Base-by-base conservation (phyloP, 225 moss, liverwort and hornwort genomes). In the Lunularia cruciata region DNA sequence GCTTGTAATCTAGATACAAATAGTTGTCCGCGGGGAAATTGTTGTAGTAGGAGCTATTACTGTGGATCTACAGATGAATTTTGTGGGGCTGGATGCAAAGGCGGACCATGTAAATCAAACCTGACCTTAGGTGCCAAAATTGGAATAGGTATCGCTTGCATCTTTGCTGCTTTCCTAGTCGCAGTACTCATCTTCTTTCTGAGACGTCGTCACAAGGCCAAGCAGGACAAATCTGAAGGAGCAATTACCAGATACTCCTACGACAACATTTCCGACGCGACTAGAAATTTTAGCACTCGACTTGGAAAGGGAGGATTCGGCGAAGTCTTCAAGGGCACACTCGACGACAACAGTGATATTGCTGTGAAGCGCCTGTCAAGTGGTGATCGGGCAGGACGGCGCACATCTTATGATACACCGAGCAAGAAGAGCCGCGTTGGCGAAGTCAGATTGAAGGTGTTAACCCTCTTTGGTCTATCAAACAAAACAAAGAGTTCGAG, bases 281-380 rank as follows among this genome's bases (percentile, higher is more conserved):
- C 60, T 4, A 60, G 27, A 6, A 6, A 32, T 6, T 60, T 60
- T 18, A 3, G n/a, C 60, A 38, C 7, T 60, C 37, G 3, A 4
- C 9, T 60, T 2, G 60, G 60, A 33, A 26, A 60, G 28, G 60
- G 60, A 13, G 18, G 8, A 6, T 34, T 6, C 15, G 60, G 60
- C 1, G 32, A 6, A 35, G 60, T 60, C 7, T 60, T 8, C 37
- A 34, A 34, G 60, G 60, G 60, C 19, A 60, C 7, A n/a, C 5
- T 60, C 60, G 19, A 38, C 3, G 28, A 60, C 34, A 30, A 60
- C 37, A 10, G 5, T 9, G 60, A 60, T 4, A 60, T 60, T 34
- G 60, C 60, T 38, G 60, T 60, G 60, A 60, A 60, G 37, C 32
- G 60, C 18, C 60, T 60, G 6, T 6, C 5, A 15, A 7, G 43